Evolutionary conservation across 768 basidiomycete genomes (phyloP).

Genomic region (Rubroboletus pulcherrimus): DNA sequence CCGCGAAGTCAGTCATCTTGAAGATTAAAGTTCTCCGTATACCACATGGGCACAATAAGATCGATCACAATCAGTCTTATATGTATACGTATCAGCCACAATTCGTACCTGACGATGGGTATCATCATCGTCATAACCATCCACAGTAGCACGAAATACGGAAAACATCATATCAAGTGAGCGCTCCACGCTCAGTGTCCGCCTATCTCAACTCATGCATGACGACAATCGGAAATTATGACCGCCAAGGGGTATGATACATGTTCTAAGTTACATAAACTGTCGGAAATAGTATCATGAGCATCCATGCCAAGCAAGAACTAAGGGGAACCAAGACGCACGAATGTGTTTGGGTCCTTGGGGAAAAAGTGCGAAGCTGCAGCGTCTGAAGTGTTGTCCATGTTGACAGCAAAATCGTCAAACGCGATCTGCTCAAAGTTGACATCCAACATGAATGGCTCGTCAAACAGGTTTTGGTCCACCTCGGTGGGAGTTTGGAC

Average conservation of each 20-base stretch:
- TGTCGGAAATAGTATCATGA: conserved; percentile 11
- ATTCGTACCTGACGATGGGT: background rate
- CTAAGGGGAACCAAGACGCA: conserved; percentile 16
- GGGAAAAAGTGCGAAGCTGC: conserved; percentile 30
- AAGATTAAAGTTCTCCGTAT: conserved; percentile 1
- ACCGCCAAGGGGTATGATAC: background rate
- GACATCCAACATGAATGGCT: conserved; percentile 30
- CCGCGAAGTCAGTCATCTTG: background rate
- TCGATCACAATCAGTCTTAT: conserved; percentile 5
- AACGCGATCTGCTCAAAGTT: conserved; percentile 25
- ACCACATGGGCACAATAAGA: conserved; percentile 2
- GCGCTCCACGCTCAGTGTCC: conserved; percentile 15
- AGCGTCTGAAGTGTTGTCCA: conserved; percentile 14
- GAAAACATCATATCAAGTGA: background rate
- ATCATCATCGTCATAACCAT: background rate
- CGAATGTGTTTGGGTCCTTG: conserved; percentile 33
- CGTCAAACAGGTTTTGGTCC: conserved; percentile 27
- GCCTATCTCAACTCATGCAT: background rate
- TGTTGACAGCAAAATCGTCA: conserved; percentile 23
- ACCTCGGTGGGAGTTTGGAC: background rate
- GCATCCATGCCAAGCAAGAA: background rate
- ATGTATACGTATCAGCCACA: background rate
- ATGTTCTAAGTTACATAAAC: conserved; percentile 19
- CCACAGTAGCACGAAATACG: background rate
- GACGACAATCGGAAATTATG: background rate